Conservation (phyloP, 345 rosid genomes). For the Physaria fendleri region DNA sequence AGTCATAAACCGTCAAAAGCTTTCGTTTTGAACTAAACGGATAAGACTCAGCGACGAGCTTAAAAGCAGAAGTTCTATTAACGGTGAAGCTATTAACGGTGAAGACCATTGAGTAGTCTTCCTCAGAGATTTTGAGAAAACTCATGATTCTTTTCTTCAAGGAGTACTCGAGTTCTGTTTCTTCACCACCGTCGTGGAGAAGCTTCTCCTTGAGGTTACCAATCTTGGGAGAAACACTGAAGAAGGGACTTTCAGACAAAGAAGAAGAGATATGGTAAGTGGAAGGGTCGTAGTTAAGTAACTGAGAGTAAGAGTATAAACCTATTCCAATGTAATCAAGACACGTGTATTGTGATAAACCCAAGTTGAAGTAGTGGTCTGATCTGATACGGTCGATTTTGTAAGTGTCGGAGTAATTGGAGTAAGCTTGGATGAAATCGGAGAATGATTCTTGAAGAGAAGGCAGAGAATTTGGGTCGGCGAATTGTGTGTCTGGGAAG, state of each 20-base stretch:
- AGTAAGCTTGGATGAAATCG: slow-evolving; percentile 61
- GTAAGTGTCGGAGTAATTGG: slow-evolving; percentile 47
- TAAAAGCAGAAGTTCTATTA: slow-evolving; percentile 89
- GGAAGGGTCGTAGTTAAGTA: slow-evolving; percentile 41
- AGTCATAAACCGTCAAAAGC: slow-evolving; percentile 84
- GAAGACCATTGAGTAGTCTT: slow-evolving; percentile 79
- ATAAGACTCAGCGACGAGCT: slow-evolving; percentile 79
- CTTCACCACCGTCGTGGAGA: slow-evolving; percentile 68
- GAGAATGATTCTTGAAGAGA: slow-evolving; percentile 51
- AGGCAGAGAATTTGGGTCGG: slow-evolving; percentile 79
- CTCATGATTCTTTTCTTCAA: slow-evolving; percentile 72
- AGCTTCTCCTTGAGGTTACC: slow-evolving; percentile 78
- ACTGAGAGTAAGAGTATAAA: slow-evolving; percentile 71
- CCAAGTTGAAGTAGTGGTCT: slow-evolving; percentile 63
- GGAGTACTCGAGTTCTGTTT: slow-evolving; percentile 54
- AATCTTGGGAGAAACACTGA: slow-evolving; percentile 64
- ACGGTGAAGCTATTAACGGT: no score
- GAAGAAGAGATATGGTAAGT: slow-evolving; percentile 38
- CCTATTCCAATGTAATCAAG: slow-evolving; percentile 93
- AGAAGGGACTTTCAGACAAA: slow-evolving; percentile 60
- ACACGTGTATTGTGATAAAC: slow-evolving; percentile 54
- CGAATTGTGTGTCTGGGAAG: slow-evolving; percentile 65
- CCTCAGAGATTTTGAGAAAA: slow-evolving; percentile 66
- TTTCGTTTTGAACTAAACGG: slow-evolving; percentile 56
- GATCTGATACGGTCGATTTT: slow-evolving; percentile 59